A percentile compares a stretch with the other conserved stretches of the same genome.
Evolutionary conservation across 495 filamentous ascomycete species (phyloP).

Genomic region (Aspergillus sparsus): DNA sequence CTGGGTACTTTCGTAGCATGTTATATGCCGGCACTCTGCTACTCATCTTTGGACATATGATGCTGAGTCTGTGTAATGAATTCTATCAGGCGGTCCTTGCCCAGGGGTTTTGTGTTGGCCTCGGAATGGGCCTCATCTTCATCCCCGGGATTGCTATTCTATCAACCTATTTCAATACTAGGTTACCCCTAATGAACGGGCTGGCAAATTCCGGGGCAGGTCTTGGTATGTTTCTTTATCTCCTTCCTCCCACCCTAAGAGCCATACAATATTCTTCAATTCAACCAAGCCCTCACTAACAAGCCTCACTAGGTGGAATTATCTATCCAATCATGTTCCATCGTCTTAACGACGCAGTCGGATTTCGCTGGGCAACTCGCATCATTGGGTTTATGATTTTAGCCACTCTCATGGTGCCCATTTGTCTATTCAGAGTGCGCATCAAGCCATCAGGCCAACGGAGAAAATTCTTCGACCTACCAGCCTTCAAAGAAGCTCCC

Average conservation of each 20-base stretch:
- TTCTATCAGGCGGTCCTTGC: slow-evolving; percentile 39
- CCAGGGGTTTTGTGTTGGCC: slow-evolving; percentile 38
- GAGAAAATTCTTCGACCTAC: slow-evolving; percentile 29
- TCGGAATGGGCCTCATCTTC: slow-evolving; percentile 37
- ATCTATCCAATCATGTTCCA: slow-evolving; percentile 53
- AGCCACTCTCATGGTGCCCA: slow-evolving; percentile 42
- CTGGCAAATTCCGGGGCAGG: slow-evolving; percentile 34
- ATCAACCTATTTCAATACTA: slow-evolving; percentile 36
- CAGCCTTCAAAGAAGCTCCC: slow-evolving; percentile 34
- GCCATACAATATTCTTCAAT: background rate
- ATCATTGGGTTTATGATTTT: slow-evolving; percentile 50
- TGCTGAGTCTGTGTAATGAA: slow-evolving; percentile 35
- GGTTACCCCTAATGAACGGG: slow-evolving; percentile 40
- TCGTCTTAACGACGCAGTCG: slow-evolving; percentile 39
- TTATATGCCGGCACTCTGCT: slow-evolving; percentile 35
- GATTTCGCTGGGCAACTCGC: slow-evolving; percentile 51
- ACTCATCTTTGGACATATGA: slow-evolving; percentile 44
- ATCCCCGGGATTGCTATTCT: slow-evolving; percentile 36
- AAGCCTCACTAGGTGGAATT: slow-evolving; percentile 43
- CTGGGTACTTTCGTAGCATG: slow-evolving; percentile 53
- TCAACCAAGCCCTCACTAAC: no score
- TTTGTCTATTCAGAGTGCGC: slow-evolving; percentile 44
- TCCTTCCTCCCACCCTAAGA: background rate
- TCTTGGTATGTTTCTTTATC: background rate
- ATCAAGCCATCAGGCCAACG: slow-evolving; percentile 13